These are phyloP conservation scores for Candida incommunis DNA, from an alignment of 805 yeast genomes.

Conservation along the genomic window DNA sequence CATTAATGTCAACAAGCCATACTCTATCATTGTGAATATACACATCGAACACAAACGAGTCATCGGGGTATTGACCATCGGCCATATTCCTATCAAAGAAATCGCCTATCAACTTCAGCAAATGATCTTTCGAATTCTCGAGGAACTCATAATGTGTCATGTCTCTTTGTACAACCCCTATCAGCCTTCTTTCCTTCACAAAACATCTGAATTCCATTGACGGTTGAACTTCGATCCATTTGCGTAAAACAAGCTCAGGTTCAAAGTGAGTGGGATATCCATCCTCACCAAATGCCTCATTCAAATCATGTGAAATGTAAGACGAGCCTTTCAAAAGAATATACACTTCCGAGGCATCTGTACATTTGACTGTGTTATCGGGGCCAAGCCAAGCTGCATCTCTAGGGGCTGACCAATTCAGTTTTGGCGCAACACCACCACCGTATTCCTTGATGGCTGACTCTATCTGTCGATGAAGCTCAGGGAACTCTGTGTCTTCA, in stretches of 20 bases:
- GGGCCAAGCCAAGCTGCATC: slow-evolving; percentile 90
- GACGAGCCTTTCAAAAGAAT: slow-evolving; percentile 74
- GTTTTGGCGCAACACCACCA: slow-evolving; percentile 67
- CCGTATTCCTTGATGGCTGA: slow-evolving; percentile 35
- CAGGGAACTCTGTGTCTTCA: slow-evolving; percentile 12
- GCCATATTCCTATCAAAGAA: slow-evolving; percentile 38
- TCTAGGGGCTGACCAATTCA: slow-evolving; percentile 95
- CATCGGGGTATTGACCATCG: slow-evolving; percentile 36
- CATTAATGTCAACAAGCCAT: slow-evolving; percentile 73
- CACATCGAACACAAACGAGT: slow-evolving; percentile 58
- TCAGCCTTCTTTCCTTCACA: slow-evolving; percentile 44
- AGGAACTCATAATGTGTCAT: slow-evolving; percentile 68
- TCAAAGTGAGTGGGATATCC: slow-evolving; percentile 10
- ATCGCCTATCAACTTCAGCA: slow-evolving; percentile 33
- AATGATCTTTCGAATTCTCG: slow-evolving; percentile 16
- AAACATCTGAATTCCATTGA: slow-evolving; percentile 86
- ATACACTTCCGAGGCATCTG: slow-evolving; percentile 59
- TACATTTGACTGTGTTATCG: slow-evolving; percentile 61
- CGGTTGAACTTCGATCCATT: slow-evolving; percentile 78
- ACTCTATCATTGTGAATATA: slow-evolving; percentile 59
- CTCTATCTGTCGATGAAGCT: slow-evolving; percentile 42
- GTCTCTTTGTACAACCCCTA: slow-evolving; percentile 79
- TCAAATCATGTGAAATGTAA: slow-evolving; percentile 74
- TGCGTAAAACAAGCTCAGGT: slow-evolving; percentile 58
- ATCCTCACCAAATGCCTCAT: slow-evolving; percentile 46